These are phyloP conservation scores for Zizania latifolia DNA, from an alignment of 176 grass and related monocot genomes.

Conservation along the genomic window DNA sequence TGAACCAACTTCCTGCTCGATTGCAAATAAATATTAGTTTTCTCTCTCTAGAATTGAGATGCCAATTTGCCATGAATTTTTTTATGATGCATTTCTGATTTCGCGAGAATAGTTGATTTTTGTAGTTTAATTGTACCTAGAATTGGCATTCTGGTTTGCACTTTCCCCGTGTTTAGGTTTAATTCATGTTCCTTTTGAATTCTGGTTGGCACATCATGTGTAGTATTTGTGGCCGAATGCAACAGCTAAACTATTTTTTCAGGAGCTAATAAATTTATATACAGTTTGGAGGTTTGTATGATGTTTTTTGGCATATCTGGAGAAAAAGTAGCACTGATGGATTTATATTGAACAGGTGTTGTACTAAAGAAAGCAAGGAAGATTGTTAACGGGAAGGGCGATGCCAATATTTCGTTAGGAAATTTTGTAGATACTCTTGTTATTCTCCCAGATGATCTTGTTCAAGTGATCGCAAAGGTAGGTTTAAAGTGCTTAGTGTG, in stretches of 20 bases:
- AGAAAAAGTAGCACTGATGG: conserved; percentile 9
- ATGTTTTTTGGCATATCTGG: not conserved
- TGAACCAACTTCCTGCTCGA: not conserved
- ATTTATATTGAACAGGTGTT: conserved; percentile 56
- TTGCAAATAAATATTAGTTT: not conserved
- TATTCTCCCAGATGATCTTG: conserved; percentile 64
- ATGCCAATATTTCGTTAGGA: conserved; percentile 59
- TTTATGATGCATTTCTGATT: not conserved
- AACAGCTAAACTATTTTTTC: too few relatives aligned
- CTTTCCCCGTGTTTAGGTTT: not conserved
- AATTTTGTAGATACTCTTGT: conserved; percentile 74
- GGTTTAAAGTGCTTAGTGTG: conserved; percentile 3
- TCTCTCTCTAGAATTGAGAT: not conserved
- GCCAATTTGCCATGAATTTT: not conserved
- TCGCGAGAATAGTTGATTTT: too few relatives aligned
- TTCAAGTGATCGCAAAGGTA: conserved; percentile 94
- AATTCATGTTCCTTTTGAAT: not conserved
- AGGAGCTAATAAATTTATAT: not conserved
- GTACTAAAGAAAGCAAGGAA: conserved; percentile 94
- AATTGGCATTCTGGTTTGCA: not conserved
- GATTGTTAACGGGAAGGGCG: conserved; percentile 50
- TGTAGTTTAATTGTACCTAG: too few relatives aligned
- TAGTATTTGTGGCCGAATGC: too few relatives aligned
- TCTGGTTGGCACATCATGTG: not conserved
- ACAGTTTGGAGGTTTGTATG: not conserved